phyloP scores from a whole-genome alignment of 345 rosid species.

The Bruguiera gymnorhiza region DNA sequence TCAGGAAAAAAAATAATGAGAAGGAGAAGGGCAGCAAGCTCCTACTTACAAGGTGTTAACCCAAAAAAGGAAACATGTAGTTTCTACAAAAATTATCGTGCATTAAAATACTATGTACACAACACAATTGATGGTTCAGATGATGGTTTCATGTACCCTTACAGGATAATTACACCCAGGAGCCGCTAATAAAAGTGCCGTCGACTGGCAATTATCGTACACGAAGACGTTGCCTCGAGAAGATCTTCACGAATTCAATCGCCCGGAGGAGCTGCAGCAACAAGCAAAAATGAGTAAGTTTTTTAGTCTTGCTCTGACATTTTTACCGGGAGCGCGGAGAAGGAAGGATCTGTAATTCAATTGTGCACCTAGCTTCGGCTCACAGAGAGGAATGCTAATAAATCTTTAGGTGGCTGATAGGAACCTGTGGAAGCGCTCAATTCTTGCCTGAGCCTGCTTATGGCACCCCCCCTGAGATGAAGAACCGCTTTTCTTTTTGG shows the following conservation, averaged over 20 bases:
- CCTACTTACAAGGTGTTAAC: conserved; percentile 1
- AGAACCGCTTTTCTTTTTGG: conserved; percentile 25
- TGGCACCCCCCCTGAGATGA: conserved; percentile 13
- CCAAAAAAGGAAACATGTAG: neutral
- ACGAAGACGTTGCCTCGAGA: neutral
- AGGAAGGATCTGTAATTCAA: neutral
- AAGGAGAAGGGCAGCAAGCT: neutral
- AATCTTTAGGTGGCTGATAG: conserved; percentile 25
- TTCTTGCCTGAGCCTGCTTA: conserved; percentile 32
- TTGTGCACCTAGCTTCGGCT: neutral
- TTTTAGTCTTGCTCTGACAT: neutral
- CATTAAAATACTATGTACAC: conserved; percentile 19
- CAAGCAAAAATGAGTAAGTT: neutral
- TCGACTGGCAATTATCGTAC: neutral
- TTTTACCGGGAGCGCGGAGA: neutral
- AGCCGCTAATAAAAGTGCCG: neutral
- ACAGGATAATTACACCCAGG: neutral
- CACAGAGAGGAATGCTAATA: neutral
- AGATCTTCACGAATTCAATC: neutral
- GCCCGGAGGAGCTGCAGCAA: conserved; percentile 2
- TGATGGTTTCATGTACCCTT: neutral
- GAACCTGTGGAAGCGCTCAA: conserved; percentile 46
- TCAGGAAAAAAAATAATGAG: neutral
- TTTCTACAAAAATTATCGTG: conserved; percentile 18
- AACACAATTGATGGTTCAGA: neutral